phyloP scores from a whole-genome alignment of 2,329 filamentous ascomycete species.

The Sporothrix schenckii region DNA sequence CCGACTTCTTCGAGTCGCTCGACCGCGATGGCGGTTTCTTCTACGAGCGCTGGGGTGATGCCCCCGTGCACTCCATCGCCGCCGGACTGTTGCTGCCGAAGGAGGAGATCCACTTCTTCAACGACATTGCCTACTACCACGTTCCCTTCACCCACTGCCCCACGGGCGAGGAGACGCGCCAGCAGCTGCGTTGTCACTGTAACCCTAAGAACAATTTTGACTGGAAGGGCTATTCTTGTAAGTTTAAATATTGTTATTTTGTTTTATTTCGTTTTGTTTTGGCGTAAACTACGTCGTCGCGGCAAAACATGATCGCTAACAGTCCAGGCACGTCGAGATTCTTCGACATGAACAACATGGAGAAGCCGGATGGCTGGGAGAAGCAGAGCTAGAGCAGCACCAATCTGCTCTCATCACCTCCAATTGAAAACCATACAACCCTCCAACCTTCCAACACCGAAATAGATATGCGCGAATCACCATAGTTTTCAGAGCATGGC shows the following conservation, averaged over 20 bases:
- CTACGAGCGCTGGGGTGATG: conserved; percentile 89
- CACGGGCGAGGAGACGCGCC: conserved; percentile 79
- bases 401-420: not conserved
- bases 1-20: conserved; percentile 86
- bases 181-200: conserved; percentile 89
- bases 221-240: conserved; percentile 98
- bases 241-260: conserved; percentile 45
- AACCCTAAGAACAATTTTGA: conserved; percentile 98
- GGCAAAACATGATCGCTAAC: not conserved
- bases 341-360: conserved; percentile 78
- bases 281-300: not conserved
- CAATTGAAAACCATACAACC: too few relatives aligned
- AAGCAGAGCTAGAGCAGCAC: conserved; percentile 58
- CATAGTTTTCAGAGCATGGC: not conserved
- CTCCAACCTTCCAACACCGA: not conserved
- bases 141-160: conserved; percentile 98
- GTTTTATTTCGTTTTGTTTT: not conserved
- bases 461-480: not conserved
- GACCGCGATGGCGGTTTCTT: conserved; percentile 96
- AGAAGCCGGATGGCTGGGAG: conserved; percentile 85
- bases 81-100: conserved; percentile 85
- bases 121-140: conserved; percentile 98
- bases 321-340: conserved; percentile 75
- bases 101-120: conserved; percentile 96
- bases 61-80: conserved; percentile 96